Percentiles rank a stretch among this genome's conserved stretches.
phyloP scores from a whole-genome alignment of 331 rosid genomes.

The Malus hybrid region DNA sequence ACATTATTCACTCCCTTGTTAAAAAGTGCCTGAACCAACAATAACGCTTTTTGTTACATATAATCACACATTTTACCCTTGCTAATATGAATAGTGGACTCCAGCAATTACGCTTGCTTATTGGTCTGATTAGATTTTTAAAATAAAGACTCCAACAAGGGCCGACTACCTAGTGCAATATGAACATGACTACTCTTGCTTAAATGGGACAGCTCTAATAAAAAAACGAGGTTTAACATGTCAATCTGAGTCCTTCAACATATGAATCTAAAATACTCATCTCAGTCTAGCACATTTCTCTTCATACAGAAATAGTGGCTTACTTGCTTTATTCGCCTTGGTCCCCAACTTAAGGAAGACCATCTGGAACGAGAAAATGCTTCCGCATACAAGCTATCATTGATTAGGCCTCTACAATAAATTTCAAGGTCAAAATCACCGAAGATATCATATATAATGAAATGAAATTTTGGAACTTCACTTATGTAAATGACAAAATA shows the following conservation, averaged over 20 bases:
- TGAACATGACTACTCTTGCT: background rate
- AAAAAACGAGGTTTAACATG: background rate
- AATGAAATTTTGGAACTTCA: too few relatives aligned
- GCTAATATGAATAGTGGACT: background rate
- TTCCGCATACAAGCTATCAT: conserved; percentile 80
- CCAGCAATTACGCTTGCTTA: background rate
- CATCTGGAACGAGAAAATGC: conserved; percentile 77
- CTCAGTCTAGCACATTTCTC: background rate
- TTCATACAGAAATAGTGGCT: conserved; percentile 6
- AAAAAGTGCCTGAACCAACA: conserved; percentile 63
- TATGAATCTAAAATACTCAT: background rate
- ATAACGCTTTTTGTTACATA: conserved; percentile 5
- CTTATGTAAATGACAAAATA: background rate
- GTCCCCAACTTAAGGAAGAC: conserved; percentile 94
- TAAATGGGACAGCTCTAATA: background rate
- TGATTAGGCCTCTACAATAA: conserved; percentile 70
- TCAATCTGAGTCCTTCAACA: background rate
- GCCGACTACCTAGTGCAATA: background rate
- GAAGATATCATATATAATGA: background rate
- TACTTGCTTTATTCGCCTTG: conserved; percentile 73
- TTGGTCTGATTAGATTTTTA: background rate
- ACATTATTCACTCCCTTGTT: conserved; percentile 69
- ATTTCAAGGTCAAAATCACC: conserved; percentile 1
- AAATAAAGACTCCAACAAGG: background rate
- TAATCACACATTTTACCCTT: background rate